Evolutionary conservation across 495 filamentous ascomycete genomes (phyloP).

Genomic region (Parmelia sp.): DNA sequence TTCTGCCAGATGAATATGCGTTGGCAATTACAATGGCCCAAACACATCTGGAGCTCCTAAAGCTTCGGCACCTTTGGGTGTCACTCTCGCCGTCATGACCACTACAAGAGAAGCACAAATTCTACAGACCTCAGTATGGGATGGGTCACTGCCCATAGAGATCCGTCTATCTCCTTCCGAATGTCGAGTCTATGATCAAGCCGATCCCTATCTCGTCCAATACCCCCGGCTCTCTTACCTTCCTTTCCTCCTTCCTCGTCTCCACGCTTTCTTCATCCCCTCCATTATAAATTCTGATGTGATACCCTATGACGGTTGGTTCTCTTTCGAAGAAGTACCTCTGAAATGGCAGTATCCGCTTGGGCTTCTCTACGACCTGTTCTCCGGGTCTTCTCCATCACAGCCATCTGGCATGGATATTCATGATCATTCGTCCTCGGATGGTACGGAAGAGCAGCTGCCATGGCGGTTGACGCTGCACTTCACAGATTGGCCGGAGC

Average conservation of each 20-base stretch:
- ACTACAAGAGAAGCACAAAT: slow-evolving; percentile 7
- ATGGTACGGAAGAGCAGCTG: slow-evolving; percentile 31
- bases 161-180: slow-evolving; percentile 48
- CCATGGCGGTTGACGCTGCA: slow-evolving; percentile 78
- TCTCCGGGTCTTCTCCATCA: slow-evolving; percentile 55
- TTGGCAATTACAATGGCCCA: slow-evolving; percentile 3
- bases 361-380: slow-evolving; percentile 85
- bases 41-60: neutral
- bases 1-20: neutral
- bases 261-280: slow-evolving; percentile 69
- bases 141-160: slow-evolving; percentile 46
- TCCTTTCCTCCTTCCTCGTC: slow-evolving; percentile 66
- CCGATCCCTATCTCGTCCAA: slow-evolving; percentile 49
- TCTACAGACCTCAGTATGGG: slow-evolving; percentile 46
- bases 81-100: slow-evolving; percentile 14
- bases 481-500: slow-evolving; percentile 67
- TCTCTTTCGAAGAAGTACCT: slow-evolving; percentile 68
- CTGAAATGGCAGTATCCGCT: slow-evolving; percentile 84
- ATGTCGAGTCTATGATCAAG: slow-evolving; percentile 48
- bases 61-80: slow-evolving; percentile 1
- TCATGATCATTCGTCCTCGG: slow-evolving; percentile 17
- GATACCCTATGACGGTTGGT: slow-evolving; percentile 58
- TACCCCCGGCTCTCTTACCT: slow-evolving; percentile 57
- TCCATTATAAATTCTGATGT: slow-evolving; percentile 61
- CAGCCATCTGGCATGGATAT: slow-evolving; percentile 25